Conservation (phyloP, 306 rosid species). For the Rosa multiflora region DNA sequence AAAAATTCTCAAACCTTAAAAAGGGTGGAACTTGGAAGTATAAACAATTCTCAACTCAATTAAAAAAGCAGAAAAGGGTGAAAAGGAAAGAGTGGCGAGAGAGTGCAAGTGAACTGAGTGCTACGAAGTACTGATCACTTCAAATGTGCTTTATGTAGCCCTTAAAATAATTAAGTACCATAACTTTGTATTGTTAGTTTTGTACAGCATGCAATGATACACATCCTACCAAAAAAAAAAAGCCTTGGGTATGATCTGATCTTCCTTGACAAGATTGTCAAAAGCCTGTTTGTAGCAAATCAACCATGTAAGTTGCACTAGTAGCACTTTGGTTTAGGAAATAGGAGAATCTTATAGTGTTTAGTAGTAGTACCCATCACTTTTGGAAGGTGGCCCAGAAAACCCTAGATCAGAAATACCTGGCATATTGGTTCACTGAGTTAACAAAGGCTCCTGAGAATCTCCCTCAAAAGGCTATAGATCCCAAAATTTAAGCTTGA, state of each 20-base stretch:
- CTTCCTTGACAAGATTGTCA: neutral
- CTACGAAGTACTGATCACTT: conserved; percentile 1
- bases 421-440: neutral
- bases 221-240: conserved; percentile 45
- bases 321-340: neutral
- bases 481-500: neutral
- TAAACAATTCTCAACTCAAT: neutral
- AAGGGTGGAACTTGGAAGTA: neutral
- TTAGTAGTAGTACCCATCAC: neutral
- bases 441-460: neutral
- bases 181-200: conserved; percentile 41
- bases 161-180: conserved; percentile 28
- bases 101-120: neutral
- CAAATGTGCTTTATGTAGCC: neutral
- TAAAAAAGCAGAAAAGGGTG: neutral
- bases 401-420: neutral
- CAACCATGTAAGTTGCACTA: neutral
- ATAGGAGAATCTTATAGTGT: neutral
- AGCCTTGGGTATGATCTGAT: conserved; percentile 38
- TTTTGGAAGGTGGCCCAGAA: neutral
- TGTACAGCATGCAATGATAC: conserved; percentile 64
- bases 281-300: neutral
- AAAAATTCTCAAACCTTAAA: neutral
- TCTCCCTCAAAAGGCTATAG: neutral
- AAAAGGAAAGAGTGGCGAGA: neutral